phyloP scores from a whole-genome alignment of 2,329 filamentous ascomycete genomes.

The Neonectria magnoliae region DNA sequence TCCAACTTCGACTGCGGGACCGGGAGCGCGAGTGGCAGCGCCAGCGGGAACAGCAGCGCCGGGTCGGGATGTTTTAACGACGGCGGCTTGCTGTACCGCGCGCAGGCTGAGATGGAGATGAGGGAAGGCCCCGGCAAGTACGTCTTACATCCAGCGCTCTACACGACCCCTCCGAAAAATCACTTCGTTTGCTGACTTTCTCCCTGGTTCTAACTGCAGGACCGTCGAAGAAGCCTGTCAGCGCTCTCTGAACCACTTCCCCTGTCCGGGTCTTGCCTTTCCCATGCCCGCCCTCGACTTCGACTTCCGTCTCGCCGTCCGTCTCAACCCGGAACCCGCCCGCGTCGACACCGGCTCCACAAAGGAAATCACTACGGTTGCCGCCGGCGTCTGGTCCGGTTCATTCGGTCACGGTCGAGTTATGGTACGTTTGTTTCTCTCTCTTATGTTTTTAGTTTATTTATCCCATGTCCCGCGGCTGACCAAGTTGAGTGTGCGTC shows the following conservation, averaged over 20 bases:
- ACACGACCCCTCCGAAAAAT: neutral
- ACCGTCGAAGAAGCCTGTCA: slow-evolving; percentile 52
- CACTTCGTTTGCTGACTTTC: slow-evolving; percentile 31
- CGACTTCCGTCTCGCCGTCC: slow-evolving; percentile 62
- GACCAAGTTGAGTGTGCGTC: slow-evolving; percentile 33
- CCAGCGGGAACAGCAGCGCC: slow-evolving; percentile 17
- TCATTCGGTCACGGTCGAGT: slow-evolving; percentile 60
- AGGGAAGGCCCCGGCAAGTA: slow-evolving; percentile 43
- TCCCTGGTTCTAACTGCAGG: slow-evolving; percentile 25
- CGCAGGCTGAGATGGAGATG: slow-evolving; percentile 41
- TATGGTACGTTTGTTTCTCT: slow-evolving; percentile 49
- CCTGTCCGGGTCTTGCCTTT: slow-evolving; percentile 55
- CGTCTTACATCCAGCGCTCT: slow-evolving; percentile 12
- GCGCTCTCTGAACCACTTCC: slow-evolving; percentile 52
- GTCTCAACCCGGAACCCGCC: slow-evolving; percentile 55
- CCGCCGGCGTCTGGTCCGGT: slow-evolving; percentile 58
- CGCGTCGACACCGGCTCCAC: slow-evolving; percentile 55
- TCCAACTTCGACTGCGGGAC: slow-evolving; percentile 7
- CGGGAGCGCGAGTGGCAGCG: slow-evolving; percentile 10
- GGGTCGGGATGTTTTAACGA: slow-evolving; percentile 39
- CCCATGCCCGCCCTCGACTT: slow-evolving; percentile 59
- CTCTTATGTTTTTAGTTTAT: neutral
- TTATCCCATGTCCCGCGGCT: slow-evolving; percentile 28
- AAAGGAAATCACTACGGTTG: slow-evolving; percentile 61
- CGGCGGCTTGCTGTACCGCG: slow-evolving; percentile 40